These are phyloP conservation scores for Coniferiporia weirii DNA, from an alignment of 1,284 basidiomycete species.

Conservation along the genomic window DNA sequence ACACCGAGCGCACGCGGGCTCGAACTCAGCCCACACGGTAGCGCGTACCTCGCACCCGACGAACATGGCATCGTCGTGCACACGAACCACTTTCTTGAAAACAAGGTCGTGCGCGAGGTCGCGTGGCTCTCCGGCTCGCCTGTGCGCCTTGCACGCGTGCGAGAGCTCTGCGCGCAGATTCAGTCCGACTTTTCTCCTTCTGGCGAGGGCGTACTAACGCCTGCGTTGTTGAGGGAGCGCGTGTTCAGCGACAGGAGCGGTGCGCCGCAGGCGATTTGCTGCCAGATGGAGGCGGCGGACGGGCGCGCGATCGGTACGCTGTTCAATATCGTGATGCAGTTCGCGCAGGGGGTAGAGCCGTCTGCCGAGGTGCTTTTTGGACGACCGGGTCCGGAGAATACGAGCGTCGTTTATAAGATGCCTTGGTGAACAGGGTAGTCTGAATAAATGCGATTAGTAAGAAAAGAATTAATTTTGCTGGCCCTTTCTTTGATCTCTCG, in stretches of 20 bases:
- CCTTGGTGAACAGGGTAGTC: conserved; percentile 25
- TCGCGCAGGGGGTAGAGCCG: conserved; percentile 25
- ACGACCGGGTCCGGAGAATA: conserved; percentile 24
- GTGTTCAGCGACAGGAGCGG: conserved; percentile 30
- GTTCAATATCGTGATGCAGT: conserved; percentile 34
- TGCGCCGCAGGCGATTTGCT: conserved; percentile 31
- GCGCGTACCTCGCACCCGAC: conserved; percentile 26
- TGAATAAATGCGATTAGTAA: no score
- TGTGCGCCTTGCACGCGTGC: conserved; percentile 27
- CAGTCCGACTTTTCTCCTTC: conserved; percentile 16
- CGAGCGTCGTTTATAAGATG: conserved; percentile 24
- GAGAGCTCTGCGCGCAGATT: conserved; percentile 25
- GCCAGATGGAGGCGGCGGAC: conserved; percentile 22
- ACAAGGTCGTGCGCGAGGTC: conserved; percentile 29
- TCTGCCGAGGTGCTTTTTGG: conserved; percentile 30
- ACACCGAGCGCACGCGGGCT: conserved; percentile 24
- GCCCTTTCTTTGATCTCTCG: no score
- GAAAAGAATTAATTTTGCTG: no score
- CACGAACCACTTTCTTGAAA: conserved; percentile 34
- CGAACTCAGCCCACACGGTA: conserved; percentile 30
- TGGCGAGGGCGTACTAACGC: conserved; percentile 20
- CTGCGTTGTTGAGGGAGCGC: conserved; percentile 23
- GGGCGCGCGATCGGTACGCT: conserved; percentile 27
- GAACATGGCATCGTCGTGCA: conserved; percentile 28
- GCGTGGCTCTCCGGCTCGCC: conserved; percentile 31